Percentiles rank a stretch among this genome's conserved stretches.
Evolutionary conservation across 108 stramenopile genomes (phyloP).

Genomic region (Mediolabrus comicus): DNA sequence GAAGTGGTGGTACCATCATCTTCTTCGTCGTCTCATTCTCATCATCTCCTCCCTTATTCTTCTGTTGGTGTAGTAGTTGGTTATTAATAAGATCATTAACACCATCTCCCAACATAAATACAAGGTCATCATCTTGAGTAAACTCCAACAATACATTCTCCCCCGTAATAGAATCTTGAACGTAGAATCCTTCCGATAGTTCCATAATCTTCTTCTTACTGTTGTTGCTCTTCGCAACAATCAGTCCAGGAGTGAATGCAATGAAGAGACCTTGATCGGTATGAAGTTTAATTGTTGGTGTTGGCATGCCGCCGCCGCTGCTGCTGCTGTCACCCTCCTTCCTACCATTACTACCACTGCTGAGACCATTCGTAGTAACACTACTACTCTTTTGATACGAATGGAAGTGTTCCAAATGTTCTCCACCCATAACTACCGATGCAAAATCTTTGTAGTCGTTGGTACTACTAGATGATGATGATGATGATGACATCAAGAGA

Average conservation of each 20-base stretch:
- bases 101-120: constrained; percentile 83
- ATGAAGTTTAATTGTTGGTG: constrained; percentile 68
- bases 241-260: constrained; percentile 73
- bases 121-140: constrained; percentile 53
- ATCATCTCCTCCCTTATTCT: too few relatives aligned
- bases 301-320: background rate
- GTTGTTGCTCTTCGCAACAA: background rate
- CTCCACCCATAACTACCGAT: constrained; percentile 58
- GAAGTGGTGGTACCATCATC: too few relatives aligned
- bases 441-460: constrained; percentile 26
- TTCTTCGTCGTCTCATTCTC: too few relatives aligned
- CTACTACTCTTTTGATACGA: constrained; percentile 47
- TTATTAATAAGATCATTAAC: constrained; percentile 67
- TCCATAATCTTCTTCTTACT: background rate
- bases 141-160: constrained; percentile 50
- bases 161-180: constrained; percentile 32
- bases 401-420: constrained; percentile 89
- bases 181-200: constrained; percentile 32
- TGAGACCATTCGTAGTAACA: too few relatives aligned
- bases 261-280: constrained; percentile 78
- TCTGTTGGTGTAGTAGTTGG: constrained; percentile 10
- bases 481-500: constrained; percentile 23
- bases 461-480: background rate
- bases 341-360: too few relatives aligned
- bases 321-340: background rate